Base-by-base conservation (phyloP, 495 filamentous ascomycete species). In the Aspergillus avenaceus region DNA sequence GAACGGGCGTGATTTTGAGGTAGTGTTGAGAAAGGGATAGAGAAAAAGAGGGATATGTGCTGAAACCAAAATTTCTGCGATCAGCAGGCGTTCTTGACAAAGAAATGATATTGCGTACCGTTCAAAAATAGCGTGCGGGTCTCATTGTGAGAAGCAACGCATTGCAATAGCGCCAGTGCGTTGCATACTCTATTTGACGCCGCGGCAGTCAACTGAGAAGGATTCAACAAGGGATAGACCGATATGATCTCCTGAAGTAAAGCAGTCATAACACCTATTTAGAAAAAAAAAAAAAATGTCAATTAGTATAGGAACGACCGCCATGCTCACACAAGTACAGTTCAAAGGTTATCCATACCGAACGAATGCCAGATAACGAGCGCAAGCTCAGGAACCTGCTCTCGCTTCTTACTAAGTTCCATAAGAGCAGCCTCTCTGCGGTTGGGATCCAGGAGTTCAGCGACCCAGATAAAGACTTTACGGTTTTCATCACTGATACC, bases 21-120 rank as follows among this genome's bases (percentile, higher is more conserved):
- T 99, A 1, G 93, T 99, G 71, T 99, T 99, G 36, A 99, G 80
- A 70, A 99, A 99, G 0, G 93, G 93, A 59, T 99, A 99, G 21
- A 99, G 84, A 66, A 96, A 99, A 13, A 99, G 83, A 12, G 93
- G 93, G 42, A 99, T 97, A 63, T 99, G 93, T n/a, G 93, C 93
- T 97, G 13, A 28, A 22, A 24, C 22, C 23, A 27, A 50, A 46
- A 55, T 55, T 41, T 2, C 42, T 21, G 41, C 14, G 47, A 38
- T 52, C 8, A 45, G n/a, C 22, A 16, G 5, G 22, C n/a, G 12
- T 13, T 38, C n/a, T 49, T 18, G 13, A 19, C 8, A 26, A 44
- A 37, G 0, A 24, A 13, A 11, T 31, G 22, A 8, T 23, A 13
- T 9, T 31, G 63, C 76, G 41, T 78, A 96, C 93, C 93, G 62